A percentile compares a stretch with the other conserved stretches of the same genome.
phyloP scores from a whole-genome alignment of 228 moss, liverwort and hornwort genomes.

The Sphagnum fallax region DNA sequence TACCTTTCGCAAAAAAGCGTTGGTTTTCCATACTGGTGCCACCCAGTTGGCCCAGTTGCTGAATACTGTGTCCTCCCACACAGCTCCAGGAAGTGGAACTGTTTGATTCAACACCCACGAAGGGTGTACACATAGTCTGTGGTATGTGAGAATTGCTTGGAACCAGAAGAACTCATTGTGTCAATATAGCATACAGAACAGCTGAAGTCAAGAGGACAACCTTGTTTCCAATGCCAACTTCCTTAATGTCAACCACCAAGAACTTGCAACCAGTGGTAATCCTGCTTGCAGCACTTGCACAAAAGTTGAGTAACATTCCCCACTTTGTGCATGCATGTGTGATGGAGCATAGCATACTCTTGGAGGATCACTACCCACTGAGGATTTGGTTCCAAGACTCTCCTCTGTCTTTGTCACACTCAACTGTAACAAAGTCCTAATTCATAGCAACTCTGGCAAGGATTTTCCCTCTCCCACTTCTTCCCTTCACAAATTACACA shows the following conservation, averaged over 20 bases:
- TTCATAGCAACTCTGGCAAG: conserved; percentile 46
- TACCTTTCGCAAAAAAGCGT: conserved; percentile 12
- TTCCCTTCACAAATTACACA: conserved; percentile 32
- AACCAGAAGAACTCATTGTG: conserved; percentile 53
- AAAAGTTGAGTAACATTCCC: conserved; percentile 42
- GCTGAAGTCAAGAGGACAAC: conserved; percentile 48
- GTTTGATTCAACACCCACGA: conserved; percentile 38
- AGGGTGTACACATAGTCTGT: conserved; percentile 52
- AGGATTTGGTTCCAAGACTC: conserved; percentile 34
- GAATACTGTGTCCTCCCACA: conserved; percentile 29
- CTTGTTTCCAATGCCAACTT: conserved; percentile 70
- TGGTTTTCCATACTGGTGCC: conserved; percentile 25
- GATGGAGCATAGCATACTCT: conserved; percentile 61
- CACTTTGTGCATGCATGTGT: conserved; percentile 39
- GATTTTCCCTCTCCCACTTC: conserved; percentile 47
- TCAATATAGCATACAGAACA: conserved; percentile 59
- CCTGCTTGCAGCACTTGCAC: conserved; percentile 11
- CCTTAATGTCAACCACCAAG: conserved; percentile 45
- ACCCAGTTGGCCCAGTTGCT: conserved; percentile 22
- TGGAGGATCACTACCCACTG: conserved; percentile 43
- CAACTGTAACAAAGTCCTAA: conserved; percentile 28
- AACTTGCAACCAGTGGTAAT: conserved; percentile 36
- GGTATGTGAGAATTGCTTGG: conserved; percentile 28
- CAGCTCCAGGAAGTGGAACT: conserved; percentile 26
- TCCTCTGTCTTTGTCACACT: conserved; percentile 21